Percentiles rank a stretch among this genome's conserved stretches.
phyloP scores from a whole-genome alignment of 306 rosid genomes.

The Argentina anserina region DNA sequence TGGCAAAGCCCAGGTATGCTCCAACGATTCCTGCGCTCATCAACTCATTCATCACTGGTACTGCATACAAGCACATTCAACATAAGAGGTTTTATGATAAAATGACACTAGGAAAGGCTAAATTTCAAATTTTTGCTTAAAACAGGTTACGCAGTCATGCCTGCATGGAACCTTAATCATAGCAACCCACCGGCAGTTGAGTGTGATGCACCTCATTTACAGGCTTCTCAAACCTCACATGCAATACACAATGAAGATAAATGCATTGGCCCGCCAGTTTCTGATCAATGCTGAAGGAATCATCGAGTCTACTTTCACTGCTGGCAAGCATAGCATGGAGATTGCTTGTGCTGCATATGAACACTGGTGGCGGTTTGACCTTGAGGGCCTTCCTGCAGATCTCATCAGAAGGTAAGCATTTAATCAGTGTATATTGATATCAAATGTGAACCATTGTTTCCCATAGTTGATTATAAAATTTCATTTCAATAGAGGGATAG shows the following conservation, averaged over 20 bases:
- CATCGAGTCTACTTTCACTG: slow-evolving; percentile 69
- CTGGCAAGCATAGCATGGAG: slow-evolving; percentile 76
- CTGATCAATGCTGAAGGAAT: slow-evolving; percentile 64
- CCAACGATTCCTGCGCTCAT: slow-evolving; percentile 88
- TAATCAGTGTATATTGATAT: not conserved
- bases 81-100: not conserved
- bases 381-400: slow-evolving; percentile 79
- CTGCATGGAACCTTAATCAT: slow-evolving; percentile 64
- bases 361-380: slow-evolving; percentile 75
- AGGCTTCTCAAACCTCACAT: slow-evolving; percentile 82
- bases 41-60: slow-evolving; percentile 91
- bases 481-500: slow-evolving; percentile 43
- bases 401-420: slow-evolving; percentile 61
- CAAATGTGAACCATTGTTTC: not conserved
- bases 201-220: slow-evolving; percentile 78
- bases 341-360: slow-evolving; percentile 71
- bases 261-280: slow-evolving; percentile 66
- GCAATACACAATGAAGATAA: slow-evolving; percentile 83
- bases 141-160: slow-evolving; percentile 81
- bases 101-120: not conserved
- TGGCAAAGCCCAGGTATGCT: slow-evolving; percentile 79
- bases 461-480: not conserved
- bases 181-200: slow-evolving; percentile 74
- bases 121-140: not conserved
- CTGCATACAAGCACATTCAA: not conserved